A percentile compares a stretch with the other conserved stretches of the same genome.
These are phyloP conservation scores for Trichoderma atrobrunneum DNA, from an alignment of 2,329 filamentous ascomycete species.

Conservation along the genomic window DNA sequence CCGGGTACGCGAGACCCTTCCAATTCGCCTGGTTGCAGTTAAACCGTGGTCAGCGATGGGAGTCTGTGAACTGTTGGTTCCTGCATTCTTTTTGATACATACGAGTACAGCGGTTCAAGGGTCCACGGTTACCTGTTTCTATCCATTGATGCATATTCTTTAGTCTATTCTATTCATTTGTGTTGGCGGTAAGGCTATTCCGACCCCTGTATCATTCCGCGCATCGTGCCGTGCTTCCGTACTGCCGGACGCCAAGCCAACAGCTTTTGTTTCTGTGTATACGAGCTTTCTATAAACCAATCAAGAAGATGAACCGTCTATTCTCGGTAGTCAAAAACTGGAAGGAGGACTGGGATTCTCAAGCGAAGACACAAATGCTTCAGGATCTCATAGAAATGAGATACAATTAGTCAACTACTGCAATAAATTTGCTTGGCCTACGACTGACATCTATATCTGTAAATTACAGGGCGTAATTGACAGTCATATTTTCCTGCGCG, in stretches of 20 bases:
- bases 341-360: background rate
- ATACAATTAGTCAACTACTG: no score
- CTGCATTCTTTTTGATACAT: background rate
- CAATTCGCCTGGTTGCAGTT: background rate
- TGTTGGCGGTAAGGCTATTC: background rate
- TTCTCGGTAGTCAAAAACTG: background rate
- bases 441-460: no score
- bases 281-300: background rate
- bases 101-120: background rate
- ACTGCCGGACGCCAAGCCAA: background rate
- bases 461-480: no score
- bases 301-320: background rate
- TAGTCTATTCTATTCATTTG: background rate
- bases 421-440: no score
- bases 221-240: background rate
- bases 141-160: background rate
- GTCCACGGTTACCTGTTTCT: background rate
- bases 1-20: fast-evolving
- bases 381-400: no score
- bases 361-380: background rate
- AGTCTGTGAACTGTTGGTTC: background rate
- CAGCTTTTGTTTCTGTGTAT: background rate
- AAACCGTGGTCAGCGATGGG: background rate
- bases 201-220: background rate
- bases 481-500: no score